Evolutionary conservation across 1,139 yeast genomes (phyloP), one percentile per base, ranked within the genome.

Genomic region (Debaryomyces singareniensis): DNA sequence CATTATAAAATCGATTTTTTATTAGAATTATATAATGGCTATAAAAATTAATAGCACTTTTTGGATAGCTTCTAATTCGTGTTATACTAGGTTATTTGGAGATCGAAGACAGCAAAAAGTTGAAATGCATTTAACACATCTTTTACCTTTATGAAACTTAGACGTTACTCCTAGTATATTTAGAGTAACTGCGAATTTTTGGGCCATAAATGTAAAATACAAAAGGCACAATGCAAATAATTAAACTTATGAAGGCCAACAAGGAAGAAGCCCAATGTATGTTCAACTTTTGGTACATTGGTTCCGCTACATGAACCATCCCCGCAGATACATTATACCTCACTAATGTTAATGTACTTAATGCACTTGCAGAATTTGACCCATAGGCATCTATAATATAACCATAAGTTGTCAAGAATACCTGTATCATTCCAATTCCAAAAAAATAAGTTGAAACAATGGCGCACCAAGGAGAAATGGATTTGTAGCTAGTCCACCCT

Each of bases 221-320:
- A 13, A 34, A 34, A 3, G 36, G 36, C 13, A 31, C 26, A 5
- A 25, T 24, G 13, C 34, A 29, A 20, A 31, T 28, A 10, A 34
- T 13, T 5, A 34, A 11, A 20, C 32, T 28, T 2, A 34, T 25
- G 12, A 28, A 34, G 5, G 20, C 36, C 15, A 34, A 29, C 21
- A 34, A 23, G 5, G 36, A 24, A 5, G 26, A 24, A 13, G 36
- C 34, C 36, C 36, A 34, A 23, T 34, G 34, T 7, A 34, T 15
- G 3, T 30, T 29, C 15, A 34, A 16, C 22, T 31, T 34, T 3
- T 26, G 16, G 26, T 31, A 34, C 32, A 34, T 25, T 5, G 36
- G 36, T 23, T 29, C 30, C 9, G 34, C 32, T 21, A 34, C 33
- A 25, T 32, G 35, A 9, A 32, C 26, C 33, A 32, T 29, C 5